Conservation (phyloP, 2,329 filamentous ascomycete genomes). For the Cordyceps tenuipes region DNA sequence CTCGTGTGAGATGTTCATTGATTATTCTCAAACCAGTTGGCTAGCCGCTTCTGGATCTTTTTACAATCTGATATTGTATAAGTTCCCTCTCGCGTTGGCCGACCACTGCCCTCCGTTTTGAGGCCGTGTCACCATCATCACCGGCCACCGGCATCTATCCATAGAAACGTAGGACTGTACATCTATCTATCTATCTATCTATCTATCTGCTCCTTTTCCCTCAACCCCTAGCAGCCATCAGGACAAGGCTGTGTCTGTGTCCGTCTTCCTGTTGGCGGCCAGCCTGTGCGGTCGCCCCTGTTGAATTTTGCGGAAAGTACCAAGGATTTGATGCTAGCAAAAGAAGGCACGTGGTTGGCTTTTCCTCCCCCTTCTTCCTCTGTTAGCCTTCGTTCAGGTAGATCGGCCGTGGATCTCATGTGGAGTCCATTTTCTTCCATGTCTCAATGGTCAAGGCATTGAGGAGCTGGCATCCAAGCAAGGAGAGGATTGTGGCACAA, state of each 20-base stretch:
- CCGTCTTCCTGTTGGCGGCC: background rate
- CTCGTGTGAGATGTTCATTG: background rate
- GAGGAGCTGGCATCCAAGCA: background rate
- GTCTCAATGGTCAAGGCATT: background rate
- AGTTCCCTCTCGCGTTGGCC: background rate
- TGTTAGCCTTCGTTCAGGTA: background rate
- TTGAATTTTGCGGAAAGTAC: background rate
- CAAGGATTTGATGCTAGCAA: no score
- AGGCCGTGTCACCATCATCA: background rate
- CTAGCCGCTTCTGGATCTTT: background rate
- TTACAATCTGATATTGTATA: background rate
- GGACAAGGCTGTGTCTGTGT: background rate
- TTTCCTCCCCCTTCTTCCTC: background rate
- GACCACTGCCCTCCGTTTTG: background rate
- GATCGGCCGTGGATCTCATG: constrained; percentile 4
- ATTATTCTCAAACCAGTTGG: background rate
- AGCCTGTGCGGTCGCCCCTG: background rate
- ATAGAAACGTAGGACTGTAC: no score
- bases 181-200: no score
- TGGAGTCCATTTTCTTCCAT: background rate
- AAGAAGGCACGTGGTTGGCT: no score
- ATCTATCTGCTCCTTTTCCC: background rate
- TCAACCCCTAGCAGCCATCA: background rate
- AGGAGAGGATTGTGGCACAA: background rate
- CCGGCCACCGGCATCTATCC: background rate